A percentile compares a stretch with the other conserved stretches of the same genome.
phyloP scores from a whole-genome alignment of 2,329 filamentous ascomycete species.

The Epicoccum nigrum region DNA sequence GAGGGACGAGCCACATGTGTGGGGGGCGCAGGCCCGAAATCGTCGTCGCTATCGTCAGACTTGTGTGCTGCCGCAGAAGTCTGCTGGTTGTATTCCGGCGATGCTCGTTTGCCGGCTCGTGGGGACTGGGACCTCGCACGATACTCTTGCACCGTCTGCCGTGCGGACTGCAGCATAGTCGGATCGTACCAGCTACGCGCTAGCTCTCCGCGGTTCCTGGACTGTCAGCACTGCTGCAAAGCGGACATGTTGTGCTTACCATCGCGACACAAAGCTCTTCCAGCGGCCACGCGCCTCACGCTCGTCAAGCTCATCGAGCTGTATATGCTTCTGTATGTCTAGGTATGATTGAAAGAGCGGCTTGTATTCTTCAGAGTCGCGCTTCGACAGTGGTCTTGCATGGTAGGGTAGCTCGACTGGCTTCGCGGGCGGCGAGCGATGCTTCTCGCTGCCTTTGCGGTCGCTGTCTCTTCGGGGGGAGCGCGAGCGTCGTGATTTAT shows the following conservation, averaged over 20 bases:
- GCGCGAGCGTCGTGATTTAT: constrained; percentile 46
- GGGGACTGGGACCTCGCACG: constrained; percentile 18
- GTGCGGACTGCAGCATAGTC: constrained; percentile 65
- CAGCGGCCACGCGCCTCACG: constrained; percentile 82
- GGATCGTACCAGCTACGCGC: constrained; percentile 95
- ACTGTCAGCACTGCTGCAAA: neutral
- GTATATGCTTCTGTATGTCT: constrained; percentile 81
- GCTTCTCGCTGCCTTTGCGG: constrained; percentile 31
- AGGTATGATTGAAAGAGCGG: constrained; percentile 84
- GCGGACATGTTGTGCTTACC: constrained; percentile 59
- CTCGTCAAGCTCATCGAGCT: constrained; percentile 71
- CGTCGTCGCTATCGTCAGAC: constrained; percentile 48
- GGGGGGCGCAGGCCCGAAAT: constrained; percentile 59
- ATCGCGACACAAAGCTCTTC: constrained; percentile 91
- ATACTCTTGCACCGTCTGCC: constrained; percentile 41
- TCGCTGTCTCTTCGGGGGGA: constrained; percentile 39
- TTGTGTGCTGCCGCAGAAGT: constrained; percentile 4
- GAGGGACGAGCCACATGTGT: constrained; percentile 38
- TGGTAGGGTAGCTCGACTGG: constrained; percentile 64
- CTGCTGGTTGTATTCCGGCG: constrained; percentile 23
- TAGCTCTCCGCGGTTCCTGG: constrained; percentile 81
- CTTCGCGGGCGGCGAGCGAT: constrained; percentile 31
- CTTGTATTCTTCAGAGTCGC: constrained; percentile 69
- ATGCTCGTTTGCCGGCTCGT: constrained; percentile 24
- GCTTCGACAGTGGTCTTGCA: constrained; percentile 69